Evolutionary conservation across 108 stramenopile genomes (phyloP).

Genomic region (Cyclotella baltica): DNA sequence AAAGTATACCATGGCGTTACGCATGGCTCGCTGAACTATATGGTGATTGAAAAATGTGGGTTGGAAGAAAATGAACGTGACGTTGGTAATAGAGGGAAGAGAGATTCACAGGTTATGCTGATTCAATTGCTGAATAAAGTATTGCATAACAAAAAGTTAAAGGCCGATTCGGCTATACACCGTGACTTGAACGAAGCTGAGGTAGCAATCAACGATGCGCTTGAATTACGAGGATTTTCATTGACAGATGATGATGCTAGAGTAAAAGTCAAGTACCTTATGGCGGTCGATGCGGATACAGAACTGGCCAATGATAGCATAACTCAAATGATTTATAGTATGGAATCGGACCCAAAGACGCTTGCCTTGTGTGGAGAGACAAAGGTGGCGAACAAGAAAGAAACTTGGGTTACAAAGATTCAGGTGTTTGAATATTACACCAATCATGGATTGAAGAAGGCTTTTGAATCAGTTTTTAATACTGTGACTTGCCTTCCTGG

Average conservation of each 20-base stretch:
- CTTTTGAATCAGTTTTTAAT: constrained; percentile 63
- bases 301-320: constrained; percentile 43
- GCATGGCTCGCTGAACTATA: constrained; percentile 51
- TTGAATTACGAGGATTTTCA: too few relatives aligned
- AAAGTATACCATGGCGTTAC: constrained; percentile 53
- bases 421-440: constrained; percentile 68
- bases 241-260: neutral
- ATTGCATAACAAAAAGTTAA: constrained; percentile 50
- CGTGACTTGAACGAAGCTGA: too few relatives aligned
- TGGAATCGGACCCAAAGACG: constrained; percentile 52
- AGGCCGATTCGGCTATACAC: too few relatives aligned
- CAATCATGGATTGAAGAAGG: constrained; percentile 62
- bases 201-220: too few relatives aligned
- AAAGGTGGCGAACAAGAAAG: constrained; percentile 59
- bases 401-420: constrained; percentile 61
- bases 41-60: constrained; percentile 64
- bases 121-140: constrained; percentile 58
- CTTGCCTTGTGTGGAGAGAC: constrained; percentile 67
- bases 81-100: constrained; percentile 62
- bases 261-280: constrained; percentile 16
- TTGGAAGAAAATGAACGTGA: constrained; percentile 33
- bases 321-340: constrained; percentile 55
- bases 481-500: constrained; percentile 67
- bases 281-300: constrained; percentile 68
- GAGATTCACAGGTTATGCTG: constrained; percentile 59